These are phyloP conservation scores for Yamadazyma philogaea DNA, from an alignment of 805 yeast genomes.

Conservation along the genomic window DNA sequence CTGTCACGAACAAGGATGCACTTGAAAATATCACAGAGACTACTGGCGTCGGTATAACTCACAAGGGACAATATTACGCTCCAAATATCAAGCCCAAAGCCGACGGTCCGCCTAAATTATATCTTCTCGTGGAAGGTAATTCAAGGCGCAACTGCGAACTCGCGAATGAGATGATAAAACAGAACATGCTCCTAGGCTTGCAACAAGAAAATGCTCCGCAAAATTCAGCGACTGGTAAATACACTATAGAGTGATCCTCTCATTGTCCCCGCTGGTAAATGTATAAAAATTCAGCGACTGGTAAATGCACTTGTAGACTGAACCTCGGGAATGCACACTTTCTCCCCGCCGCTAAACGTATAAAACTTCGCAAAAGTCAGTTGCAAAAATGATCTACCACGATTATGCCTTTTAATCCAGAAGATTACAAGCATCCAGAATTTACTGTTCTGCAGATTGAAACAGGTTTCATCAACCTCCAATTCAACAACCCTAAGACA, in stretches of 20 bases:
- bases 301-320: no score
- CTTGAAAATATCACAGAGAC: slow-evolving; percentile 62
- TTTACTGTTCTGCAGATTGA: slow-evolving; percentile 42
- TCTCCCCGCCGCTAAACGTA: background rate
- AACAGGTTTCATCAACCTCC: slow-evolving; percentile 52
- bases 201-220: slow-evolving; percentile 38
- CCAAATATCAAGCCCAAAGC: slow-evolving; percentile 42
- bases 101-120: slow-evolving; percentile 65
- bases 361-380: background rate
- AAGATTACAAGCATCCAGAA: slow-evolving; percentile 24
- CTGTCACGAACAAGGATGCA: slow-evolving; percentile 64
- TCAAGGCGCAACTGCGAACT: slow-evolving; percentile 54
- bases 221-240: slow-evolving; percentile 43
- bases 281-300: no score
- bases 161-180: slow-evolving; percentile 58
- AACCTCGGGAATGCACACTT: background rate
- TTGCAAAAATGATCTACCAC: background rate
- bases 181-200: slow-evolving; percentile 54
- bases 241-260: slow-evolving; percentile 31
- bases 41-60: slow-evolving; percentile 74
- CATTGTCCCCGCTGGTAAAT: background rate
- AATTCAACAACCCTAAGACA: slow-evolving; percentile 57
- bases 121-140: slow-evolving; percentile 73
- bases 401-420: slow-evolving; percentile 19
- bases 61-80: slow-evolving; percentile 69